Conservation (phyloP, 1,284 basidiomycete genomes). For the Melampsora abietis-canadensis region DNA sequence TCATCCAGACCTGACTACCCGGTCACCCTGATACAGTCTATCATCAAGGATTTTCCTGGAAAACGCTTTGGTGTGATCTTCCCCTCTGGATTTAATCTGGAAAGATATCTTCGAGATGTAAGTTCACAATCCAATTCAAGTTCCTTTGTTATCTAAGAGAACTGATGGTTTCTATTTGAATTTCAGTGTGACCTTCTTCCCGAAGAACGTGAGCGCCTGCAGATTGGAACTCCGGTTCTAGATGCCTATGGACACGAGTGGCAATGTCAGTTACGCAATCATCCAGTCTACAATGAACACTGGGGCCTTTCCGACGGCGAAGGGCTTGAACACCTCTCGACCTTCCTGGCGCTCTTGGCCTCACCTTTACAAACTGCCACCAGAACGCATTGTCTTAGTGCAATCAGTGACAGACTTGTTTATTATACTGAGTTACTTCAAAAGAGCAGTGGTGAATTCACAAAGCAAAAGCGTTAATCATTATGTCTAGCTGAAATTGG, state of each 20-base stretch:
- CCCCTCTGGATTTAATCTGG: slow-evolving; percentile 3
- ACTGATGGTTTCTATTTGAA: not conserved
- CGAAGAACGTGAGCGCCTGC: not conserved
- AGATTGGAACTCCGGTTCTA: slow-evolving; percentile 25
- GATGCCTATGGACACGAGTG: slow-evolving; percentile 38
- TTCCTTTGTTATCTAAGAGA: not conserved
- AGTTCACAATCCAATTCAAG: no score
- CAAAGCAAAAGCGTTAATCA: not conserved
- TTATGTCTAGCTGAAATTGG: not conserved
- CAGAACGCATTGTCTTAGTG: not conserved
- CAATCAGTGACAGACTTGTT: not conserved
- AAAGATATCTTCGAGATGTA: not conserved
- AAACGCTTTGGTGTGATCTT: slow-evolving; percentile 3
- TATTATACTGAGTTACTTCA: not conserved
- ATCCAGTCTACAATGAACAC: slow-evolving; percentile 5
- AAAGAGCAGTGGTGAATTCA: not conserved
- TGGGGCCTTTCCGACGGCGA: slow-evolving; percentile 28
- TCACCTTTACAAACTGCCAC: not conserved
- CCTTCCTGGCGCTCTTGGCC: slow-evolving; percentile 9
- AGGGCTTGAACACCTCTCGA: slow-evolving; percentile 31
- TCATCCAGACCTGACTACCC: slow-evolving; percentile 6
- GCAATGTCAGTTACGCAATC: slow-evolving; percentile 21
- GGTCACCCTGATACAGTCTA: not conserved
- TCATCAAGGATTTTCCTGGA: not conserved
- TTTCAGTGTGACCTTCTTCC: not conserved